Base-by-base conservation (phyloP, 345 rosid genomes). In the Eucalyptus sideroxylon region DNA sequence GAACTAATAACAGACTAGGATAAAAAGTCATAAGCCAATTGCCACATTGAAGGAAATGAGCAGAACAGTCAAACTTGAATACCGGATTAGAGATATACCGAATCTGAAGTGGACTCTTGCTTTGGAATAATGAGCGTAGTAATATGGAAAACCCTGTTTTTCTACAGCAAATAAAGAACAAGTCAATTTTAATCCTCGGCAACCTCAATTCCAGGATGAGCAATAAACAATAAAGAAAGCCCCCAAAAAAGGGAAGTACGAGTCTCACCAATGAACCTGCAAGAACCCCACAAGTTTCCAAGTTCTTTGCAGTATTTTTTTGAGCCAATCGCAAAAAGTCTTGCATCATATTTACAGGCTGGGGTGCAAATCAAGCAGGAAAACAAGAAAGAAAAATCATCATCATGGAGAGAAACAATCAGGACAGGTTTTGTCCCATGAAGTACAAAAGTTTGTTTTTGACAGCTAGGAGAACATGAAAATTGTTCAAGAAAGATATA, bases 91-190 rank as follows among this genome's bases (percentile, higher is more conserved):
- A 82, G 37, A 31, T 82, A 21, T 96, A 97, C 99, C 91, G 96
- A 94, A 96, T 98, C 99, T 77, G 99, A 96, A 87, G 99, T 98
- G 53, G 99, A 95, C 92, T 98, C 99, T 92, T 98, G 99, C 97
- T 98, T 98, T 77, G 99, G 99, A 89, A 98, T 91, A 89, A 97
- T 97, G 90, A 98, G 99, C 9, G 96, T 95, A 40, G 98, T 98
- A 89, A 98, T 96, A 87, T 98, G 97, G 93, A 98, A 98, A 83
- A 96, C 97, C 94, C 95, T 96, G 93, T 98, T 96, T 96, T 96
- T 97, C 99, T 98, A 85, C 93, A 90, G 72, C 65, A 87, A 87
- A 50, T 45, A 34, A 40, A 89, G 88, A 56, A 27, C 30, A 69
- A 89, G 88, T 34, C 7, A 42, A 44, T 89, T 59, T 93, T 82